Base-by-base conservation (phyloP, 768 basidiomycete species). In the Calocybe cyanea region DNA sequence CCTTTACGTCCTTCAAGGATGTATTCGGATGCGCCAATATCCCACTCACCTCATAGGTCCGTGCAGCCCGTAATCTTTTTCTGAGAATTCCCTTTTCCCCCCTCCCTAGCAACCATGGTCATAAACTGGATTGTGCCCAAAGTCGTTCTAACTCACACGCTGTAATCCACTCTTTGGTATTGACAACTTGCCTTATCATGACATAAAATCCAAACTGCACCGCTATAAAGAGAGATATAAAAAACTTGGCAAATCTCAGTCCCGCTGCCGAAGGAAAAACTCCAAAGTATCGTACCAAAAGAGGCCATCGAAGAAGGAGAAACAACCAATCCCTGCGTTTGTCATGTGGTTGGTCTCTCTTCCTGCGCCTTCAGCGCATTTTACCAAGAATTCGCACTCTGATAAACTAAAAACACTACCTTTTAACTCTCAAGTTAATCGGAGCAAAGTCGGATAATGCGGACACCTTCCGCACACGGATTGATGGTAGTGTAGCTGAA, bases 361-460 rank as follows among this genome's bases (percentile, higher is more conserved):
- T 74, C 42, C 57, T 64, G 28, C 60, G 60, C 34, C 63, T 65
- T 23, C 7, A 33, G 38, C 36, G 6, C 14, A 32, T 11, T 1
- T 33, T 21, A 20, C 8, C 43, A 15, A 35, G 7, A 8, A 34
- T 18, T 18, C 18, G 34, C 8, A 33, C 19, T 23, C 4, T 35
- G 41, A 20, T 30, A 48, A 18, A 38, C 32, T 18, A 30, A 28
- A 32, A 28, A 19, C 24, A 36, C 50, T 69, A 90, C 90, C 77
- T 81, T 62, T 80, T 84, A 15, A 97, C 83, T 59, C 74, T 85
- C 53, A 91, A 66, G 60, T 96, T 90, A 19, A 97, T 81, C 0
- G 95, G 96, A 4, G 93, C 90, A 55, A 91, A 92, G 61, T 94
- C 92, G 1, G 83, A 87, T 40, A 91, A 67, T 1, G 90, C 89